phyloP scores from a whole-genome alignment of 2,329 filamentous ascomycete species.

The Fusarium longipes region DNA sequence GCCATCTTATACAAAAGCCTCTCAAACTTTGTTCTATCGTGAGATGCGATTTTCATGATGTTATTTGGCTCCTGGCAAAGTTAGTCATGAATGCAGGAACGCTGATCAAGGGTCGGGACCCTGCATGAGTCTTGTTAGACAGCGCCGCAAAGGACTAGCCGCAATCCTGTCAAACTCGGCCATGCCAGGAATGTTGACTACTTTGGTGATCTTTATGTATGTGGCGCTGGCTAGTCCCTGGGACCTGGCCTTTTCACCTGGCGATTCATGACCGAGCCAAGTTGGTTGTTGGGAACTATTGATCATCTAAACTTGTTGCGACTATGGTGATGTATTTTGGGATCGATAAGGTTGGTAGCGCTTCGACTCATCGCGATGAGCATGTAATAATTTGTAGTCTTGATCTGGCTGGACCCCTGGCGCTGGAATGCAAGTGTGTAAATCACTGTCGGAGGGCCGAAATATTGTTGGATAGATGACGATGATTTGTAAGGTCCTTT shows the following conservation, averaged over 20 bases:
- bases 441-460: background rate
- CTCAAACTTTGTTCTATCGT: background rate
- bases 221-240: constrained; percentile 4
- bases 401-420: background rate
- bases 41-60: background rate
- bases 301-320: background rate
- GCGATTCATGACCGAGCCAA: background rate
- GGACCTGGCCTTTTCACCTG: background rate
- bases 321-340: background rate
- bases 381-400: background rate
- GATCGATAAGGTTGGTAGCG: background rate
- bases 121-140: background rate
- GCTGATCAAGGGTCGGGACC: constrained; percentile 14
- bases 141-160: constrained; percentile 18
- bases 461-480: background rate
- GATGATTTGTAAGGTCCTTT: background rate
- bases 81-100: constrained; percentile 11
- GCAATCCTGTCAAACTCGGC: background rate
- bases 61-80: background rate
- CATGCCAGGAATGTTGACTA: background rate
- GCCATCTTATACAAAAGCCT: constrained; percentile 13
- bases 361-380: background rate
- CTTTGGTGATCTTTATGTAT: background rate
- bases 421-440: background rate
- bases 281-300: background rate